phyloP scores from a whole-genome alignment of 2,329 filamentous ascomycete species.

The Ceratocystis cacaofunesta region DNA sequence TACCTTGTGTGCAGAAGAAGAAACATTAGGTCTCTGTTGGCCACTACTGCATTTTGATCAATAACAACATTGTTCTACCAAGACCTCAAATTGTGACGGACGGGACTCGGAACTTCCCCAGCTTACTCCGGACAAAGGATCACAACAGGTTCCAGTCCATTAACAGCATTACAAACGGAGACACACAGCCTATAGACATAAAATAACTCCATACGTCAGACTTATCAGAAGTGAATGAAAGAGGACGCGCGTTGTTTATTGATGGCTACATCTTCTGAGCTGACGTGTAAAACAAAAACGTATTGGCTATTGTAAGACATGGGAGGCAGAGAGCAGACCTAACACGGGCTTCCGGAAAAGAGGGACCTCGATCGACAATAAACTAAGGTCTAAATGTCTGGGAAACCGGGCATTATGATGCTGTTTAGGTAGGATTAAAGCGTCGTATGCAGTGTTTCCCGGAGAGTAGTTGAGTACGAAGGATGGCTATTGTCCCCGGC shows the following conservation, averaged over 20 bases:
- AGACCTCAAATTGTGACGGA: slow-evolving; percentile 20
- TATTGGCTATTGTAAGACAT: not conserved
- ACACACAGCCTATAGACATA: not conserved
- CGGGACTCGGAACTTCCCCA: slow-evolving; percentile 4
- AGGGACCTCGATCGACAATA: not conserved
- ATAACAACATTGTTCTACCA: slow-evolving; percentile 19
- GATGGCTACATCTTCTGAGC: not conserved
- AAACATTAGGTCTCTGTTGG: not conserved
- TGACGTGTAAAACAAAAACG: not conserved
- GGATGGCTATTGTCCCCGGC: not conserved
- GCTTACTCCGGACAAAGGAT: slow-evolving; percentile 5
- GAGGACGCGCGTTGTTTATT: slow-evolving; percentile 1
- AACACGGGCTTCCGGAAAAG: not conserved
- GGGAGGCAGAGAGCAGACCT: not conserved
- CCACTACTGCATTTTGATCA: not conserved
- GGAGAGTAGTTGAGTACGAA: not conserved
- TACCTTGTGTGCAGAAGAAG: not conserved
- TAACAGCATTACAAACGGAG: not conserved
- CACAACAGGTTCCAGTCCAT: not conserved
- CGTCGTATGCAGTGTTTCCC: not conserved
- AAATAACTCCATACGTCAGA: not conserved
- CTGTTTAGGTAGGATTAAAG: not conserved
- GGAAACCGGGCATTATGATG: not conserved
- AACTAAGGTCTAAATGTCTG: not conserved
- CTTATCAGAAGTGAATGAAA: not conserved